A percentile compares a stretch with the other conserved stretches of the same genome.
phyloP scores from a whole-genome alignment of 1,284 basidiomycete genomes.

The Pisolithus thermaeus region DNA sequence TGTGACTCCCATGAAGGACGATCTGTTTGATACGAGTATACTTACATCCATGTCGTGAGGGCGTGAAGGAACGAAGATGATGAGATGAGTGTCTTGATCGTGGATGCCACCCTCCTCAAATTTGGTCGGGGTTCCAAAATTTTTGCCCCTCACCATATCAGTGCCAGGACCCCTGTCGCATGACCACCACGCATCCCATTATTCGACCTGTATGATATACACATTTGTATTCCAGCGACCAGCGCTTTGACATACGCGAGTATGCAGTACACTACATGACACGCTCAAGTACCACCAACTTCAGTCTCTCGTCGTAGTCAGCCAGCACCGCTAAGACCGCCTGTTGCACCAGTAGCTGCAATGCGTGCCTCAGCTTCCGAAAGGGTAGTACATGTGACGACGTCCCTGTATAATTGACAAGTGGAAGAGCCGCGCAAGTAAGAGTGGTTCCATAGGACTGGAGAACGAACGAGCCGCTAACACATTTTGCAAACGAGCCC shows the following conservation, averaged over 20 bases:
- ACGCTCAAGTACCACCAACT: neutral
- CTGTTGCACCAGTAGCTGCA: slow-evolving; percentile 30
- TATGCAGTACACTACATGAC: neutral
- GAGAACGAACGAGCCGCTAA: slow-evolving; percentile 13
- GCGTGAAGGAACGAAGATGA: slow-evolving; percentile 13
- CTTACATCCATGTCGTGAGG: slow-evolving; percentile 26
- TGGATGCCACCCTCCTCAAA: slow-evolving; percentile 14
- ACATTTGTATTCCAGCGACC: too few species aligned
- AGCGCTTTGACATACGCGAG: too few species aligned
- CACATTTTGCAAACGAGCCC: slow-evolving; percentile 24
- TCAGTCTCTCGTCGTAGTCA: neutral
- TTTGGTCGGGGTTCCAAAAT: slow-evolving; percentile 33
- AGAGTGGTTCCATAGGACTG: slow-evolving; percentile 17
- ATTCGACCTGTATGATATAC: too few species aligned
- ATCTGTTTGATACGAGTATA: slow-evolving; percentile 1
- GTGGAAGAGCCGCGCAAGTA: slow-evolving; percentile 41
- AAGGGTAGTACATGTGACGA: slow-evolving; percentile 33
- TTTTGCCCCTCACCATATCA: slow-evolving; percentile 10
- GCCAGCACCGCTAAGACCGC: slow-evolving; percentile 23
- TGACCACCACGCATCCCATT: too few species aligned
- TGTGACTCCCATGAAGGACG: neutral
- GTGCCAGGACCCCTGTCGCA: too few species aligned
- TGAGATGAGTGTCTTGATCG: slow-evolving; percentile 19
- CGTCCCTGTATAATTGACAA: slow-evolving; percentile 44
- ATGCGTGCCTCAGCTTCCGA: slow-evolving; percentile 33